Evolutionary conservation across 129 eudicot species (phyloP).

Genomic region (Artemisia tridentata): DNA sequence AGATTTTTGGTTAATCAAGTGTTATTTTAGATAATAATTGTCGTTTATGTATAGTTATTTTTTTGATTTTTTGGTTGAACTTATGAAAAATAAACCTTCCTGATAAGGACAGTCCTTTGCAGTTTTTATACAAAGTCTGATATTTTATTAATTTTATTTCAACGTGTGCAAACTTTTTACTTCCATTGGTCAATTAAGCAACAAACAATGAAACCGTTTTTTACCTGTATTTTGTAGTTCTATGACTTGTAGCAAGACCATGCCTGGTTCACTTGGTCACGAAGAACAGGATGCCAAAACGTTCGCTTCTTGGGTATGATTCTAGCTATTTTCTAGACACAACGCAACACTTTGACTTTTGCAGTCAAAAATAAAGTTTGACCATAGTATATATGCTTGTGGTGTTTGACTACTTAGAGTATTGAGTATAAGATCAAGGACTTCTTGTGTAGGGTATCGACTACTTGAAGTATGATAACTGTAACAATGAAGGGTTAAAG

Average conservation of each 20-base stretch:
- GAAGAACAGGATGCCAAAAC: conserved; percentile 87
- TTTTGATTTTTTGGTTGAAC: not conserved
- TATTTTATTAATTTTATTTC: not conserved
- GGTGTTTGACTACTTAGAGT: not conserved
- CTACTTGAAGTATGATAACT: conserved; percentile 91
- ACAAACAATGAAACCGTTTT: not conserved
- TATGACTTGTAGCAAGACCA: conserved; percentile 68
- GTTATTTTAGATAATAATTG: not conserved
- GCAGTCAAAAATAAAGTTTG: conserved; percentile 14
- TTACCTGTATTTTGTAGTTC: conserved; percentile 41
- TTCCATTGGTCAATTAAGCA: not conserved
- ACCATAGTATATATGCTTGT: not conserved
- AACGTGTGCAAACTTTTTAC: not conserved
- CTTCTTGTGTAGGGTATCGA: conserved; percentile 66
- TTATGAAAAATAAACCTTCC: not conserved
- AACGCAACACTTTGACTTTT: conserved; percentile 12
- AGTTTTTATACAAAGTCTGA: not conserved
- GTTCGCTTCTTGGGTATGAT: conserved; percentile 84
- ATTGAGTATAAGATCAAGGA: not conserved
- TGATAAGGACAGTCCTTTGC: not conserved
- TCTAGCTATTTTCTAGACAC: conserved; percentile 7
- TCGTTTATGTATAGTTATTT: not conserved
- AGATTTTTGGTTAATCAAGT: not conserved
- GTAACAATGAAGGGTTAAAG: conserved; percentile 61
- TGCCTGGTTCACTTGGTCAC: conserved; percentile 96